Percentiles rank a stretch among this genome's conserved stretches.
Evolutionary conservation across 2,329 filamentous ascomycete genomes (phyloP).

Genomic region (Neodidymelliopsis sp.): DNA sequence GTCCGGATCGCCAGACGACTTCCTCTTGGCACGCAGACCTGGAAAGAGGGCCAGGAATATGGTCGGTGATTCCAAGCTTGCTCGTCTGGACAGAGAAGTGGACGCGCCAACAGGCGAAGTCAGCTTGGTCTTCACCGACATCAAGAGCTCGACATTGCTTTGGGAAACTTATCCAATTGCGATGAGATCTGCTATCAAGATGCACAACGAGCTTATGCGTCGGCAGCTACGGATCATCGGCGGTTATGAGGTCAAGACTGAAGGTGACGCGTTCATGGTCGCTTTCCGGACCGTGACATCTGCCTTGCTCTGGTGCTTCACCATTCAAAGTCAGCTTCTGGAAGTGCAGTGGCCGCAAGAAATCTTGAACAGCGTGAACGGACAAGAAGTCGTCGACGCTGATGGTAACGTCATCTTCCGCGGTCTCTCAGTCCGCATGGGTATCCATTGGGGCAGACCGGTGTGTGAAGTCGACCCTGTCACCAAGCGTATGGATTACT

Average conservation of each 20-base stretch:
- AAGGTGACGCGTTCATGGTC: constrained; percentile 99
- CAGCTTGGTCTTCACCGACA: constrained; percentile 96
- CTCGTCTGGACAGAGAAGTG: constrained; percentile 87
- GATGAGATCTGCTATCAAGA: constrained; percentile 95
- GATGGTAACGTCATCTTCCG: constrained; percentile 92
- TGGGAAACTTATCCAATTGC: constrained; percentile 96
- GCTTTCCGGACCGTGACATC: constrained; percentile 96
- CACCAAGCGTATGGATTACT: constrained; percentile 98
- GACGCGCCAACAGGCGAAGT: constrained; percentile 90
- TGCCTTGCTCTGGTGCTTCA: constrained; percentile 94
- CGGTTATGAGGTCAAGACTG: constrained; percentile 98
- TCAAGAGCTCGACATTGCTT: constrained; percentile 95
- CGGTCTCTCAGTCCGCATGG: constrained; percentile 95
- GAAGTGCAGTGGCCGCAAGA: constrained; percentile 94
- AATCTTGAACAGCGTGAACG: constrained; percentile 84
- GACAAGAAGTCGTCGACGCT: constrained; percentile 81
- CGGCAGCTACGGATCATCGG: constrained; percentile 91
- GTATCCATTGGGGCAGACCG: constrained; percentile 92
- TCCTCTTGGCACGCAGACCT: constrained; percentile 65
- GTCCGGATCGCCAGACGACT: constrained; percentile 75
- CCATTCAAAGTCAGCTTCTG: constrained; percentile 85
- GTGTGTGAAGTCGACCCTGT: constrained; percentile 96
- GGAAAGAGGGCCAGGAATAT: constrained; percentile 65
- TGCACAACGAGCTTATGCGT: constrained; percentile 97
- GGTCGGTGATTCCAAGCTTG: constrained; percentile 83